phyloP scores from a whole-genome alignment of 805 yeast species.

The Cyberlindnera meyerae region DNA sequence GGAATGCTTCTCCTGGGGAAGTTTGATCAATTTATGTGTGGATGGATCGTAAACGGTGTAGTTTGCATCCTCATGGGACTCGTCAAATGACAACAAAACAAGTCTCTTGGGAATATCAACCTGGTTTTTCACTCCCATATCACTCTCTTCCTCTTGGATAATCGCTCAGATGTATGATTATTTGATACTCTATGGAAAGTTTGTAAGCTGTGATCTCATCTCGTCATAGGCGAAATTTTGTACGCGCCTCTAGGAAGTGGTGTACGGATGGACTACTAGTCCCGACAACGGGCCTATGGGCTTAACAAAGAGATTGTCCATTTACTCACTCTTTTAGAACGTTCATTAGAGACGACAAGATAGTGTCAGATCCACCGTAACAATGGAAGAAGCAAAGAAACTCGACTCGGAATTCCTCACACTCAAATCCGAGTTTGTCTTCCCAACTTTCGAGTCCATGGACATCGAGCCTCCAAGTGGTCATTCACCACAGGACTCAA shows the following conservation, averaged over 20 bases:
- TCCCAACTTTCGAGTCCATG: slow-evolving; percentile 64
- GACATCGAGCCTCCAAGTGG: slow-evolving; percentile 30
- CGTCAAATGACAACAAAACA: slow-evolving; percentile 9
- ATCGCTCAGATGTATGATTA: too few relatives aligned
- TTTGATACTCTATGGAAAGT: too few relatives aligned
- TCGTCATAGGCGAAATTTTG: too few relatives aligned
- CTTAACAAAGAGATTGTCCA: too few relatives aligned
- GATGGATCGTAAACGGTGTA: slow-evolving; percentile 8
- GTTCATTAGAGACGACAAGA: too few relatives aligned
- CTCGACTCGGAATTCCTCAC: slow-evolving; percentile 26
- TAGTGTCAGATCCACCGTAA: too few relatives aligned
- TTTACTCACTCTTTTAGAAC: too few relatives aligned
- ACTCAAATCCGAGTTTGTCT: slow-evolving; percentile 43
- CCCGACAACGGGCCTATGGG: too few relatives aligned
- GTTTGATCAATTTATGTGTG: slow-evolving; percentile 9
- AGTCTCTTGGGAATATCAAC: slow-evolving; percentile 7
- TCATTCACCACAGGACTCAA: slow-evolving; percentile 15
- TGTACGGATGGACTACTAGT: too few relatives aligned
- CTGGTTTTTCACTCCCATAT: neutral
- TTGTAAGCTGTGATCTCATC: too few relatives aligned
- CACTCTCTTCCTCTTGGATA: too few relatives aligned
- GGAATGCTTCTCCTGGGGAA: slow-evolving; percentile 1
- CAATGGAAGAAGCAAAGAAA: slow-evolving; percentile 5
- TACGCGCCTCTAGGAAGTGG: too few relatives aligned
- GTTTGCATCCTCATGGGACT: slow-evolving; percentile 8